These are phyloP conservation scores for Cyclospora cayetanensis DNA, from an alignment of 169 alveolate species.

Conservation along the genomic window DNA sequence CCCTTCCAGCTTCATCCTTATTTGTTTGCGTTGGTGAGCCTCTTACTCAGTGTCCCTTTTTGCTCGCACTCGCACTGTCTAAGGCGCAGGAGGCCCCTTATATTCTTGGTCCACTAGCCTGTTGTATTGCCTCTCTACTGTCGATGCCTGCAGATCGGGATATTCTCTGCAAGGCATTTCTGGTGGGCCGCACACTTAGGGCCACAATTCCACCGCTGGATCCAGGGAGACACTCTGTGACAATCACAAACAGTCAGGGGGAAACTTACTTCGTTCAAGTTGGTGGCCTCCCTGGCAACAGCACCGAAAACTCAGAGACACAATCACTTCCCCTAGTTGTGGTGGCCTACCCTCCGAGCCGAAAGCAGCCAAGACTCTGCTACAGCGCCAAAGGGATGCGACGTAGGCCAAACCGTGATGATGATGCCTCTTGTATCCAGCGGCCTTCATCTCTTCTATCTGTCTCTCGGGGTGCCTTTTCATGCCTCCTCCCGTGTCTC, in stretches of 20 bases:
- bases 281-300: background rate
- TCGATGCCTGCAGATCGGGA: background rate
- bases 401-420: background rate
- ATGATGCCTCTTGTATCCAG: background rate
- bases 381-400: background rate
- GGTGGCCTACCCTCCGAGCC: background rate
- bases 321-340: background rate
- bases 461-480: background rate
- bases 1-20: background rate
- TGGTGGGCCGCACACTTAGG: background rate
- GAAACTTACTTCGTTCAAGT: background rate
- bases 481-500: background rate
- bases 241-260: background rate
- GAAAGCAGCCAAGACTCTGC: slow-evolving; percentile 8
- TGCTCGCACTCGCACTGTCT: background rate
- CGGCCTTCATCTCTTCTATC: background rate
- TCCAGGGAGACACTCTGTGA: slow-evolving; percentile 28
- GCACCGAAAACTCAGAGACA: background rate
- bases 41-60: background rate
- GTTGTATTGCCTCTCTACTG: too few relatives aligned
- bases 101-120: too few relatives aligned
- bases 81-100: too few relatives aligned
- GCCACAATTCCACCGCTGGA: slow-evolving; percentile 27
- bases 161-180: background rate
- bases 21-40: background rate